Evolutionary conservation across 2,329 filamentous ascomycete species (phyloP), one percentile per base, ranked within the genome.

Genomic region (Helotiales sp.): DNA sequence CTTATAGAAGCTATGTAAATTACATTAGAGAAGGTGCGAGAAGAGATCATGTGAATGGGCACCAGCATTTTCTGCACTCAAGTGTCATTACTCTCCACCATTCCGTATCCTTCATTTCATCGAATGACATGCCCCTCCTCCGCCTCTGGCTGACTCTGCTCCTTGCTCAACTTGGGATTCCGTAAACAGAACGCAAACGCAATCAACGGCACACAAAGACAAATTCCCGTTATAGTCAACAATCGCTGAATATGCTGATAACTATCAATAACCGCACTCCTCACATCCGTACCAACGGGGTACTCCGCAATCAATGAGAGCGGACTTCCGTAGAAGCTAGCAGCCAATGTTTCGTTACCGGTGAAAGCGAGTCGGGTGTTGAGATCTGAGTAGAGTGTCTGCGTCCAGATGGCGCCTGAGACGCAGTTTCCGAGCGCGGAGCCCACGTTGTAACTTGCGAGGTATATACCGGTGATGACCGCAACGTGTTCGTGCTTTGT

Each of bases 371-470:
- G 28, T 43, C 26, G 87, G 1, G 89, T 76, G 0, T 87, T 87
- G 5, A 90, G 80, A 64, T 85, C 83, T 34, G 76, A 68, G 40
- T 75, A 71, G 1, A 90, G 81, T 1, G 85, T 83, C 69, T 84
- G 82, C 0, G 85, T 87, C 88, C 89, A 91, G 70, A 91, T 86
- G 13, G 88, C 87, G 0, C 84, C 84, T 1, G 88, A 85, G 62
- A 91, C 83, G 17, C 87, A 84, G 1, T 82, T 82, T 1, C 87
- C 88, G 11, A 89, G 79, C 1, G 87, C 85, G 26, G 82, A 83
- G 40, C 87, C 89, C 70, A 90, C 82, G 69, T 84, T 85, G 78
- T 89, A 90, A n/a, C 80, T 83, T 17, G 87, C 85, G 2, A 90
- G 74, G n/a, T 85, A 90, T 20, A 90, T 76, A 47, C 85, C 87